A percentile compares a stretch with the other conserved stretches of the same genome.
phyloP scores from a whole-genome alignment of 148 eudicot species.

The Fagopyrum homotropicum region DNA sequence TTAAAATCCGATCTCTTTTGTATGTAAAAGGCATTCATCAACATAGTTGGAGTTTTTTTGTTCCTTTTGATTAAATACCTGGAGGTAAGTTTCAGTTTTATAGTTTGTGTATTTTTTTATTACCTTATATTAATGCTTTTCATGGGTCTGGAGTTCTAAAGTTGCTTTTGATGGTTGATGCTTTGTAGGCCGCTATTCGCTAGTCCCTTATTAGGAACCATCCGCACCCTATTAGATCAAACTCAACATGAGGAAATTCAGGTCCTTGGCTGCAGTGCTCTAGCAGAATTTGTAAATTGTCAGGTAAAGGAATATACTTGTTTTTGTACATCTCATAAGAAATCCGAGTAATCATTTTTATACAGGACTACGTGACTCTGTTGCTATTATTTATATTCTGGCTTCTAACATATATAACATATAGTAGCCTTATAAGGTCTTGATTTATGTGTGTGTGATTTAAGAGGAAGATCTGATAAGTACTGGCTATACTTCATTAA shows the following conservation, averaged over 20 bases:
- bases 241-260: slow-evolving; percentile 48
- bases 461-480: neutral
- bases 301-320: slow-evolving; percentile 43
- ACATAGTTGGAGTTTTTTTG: neutral
- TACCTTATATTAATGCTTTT: neutral
- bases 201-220: slow-evolving; percentile 58
- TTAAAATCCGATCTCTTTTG: neutral
- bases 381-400: neutral
- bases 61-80: neutral
- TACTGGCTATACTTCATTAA: neutral
- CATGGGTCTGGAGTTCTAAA: neutral
- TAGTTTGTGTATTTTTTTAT: neutral
- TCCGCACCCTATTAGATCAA: slow-evolving; percentile 71
- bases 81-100: neutral
- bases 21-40: neutral
- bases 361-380: neutral
- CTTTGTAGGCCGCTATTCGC: slow-evolving; percentile 79
- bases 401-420: neutral
- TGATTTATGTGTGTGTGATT: neutral
- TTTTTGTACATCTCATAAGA: neutral
- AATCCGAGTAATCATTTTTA: neutral
- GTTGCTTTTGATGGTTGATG: neutral
- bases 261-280: slow-evolving; percentile 64
- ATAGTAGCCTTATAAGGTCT: neutral
- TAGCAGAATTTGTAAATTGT: slow-evolving; percentile 61